Conservation (phyloP, 2,329 filamentous ascomycete genomes). For the Diaporthe ampelina region DNA sequence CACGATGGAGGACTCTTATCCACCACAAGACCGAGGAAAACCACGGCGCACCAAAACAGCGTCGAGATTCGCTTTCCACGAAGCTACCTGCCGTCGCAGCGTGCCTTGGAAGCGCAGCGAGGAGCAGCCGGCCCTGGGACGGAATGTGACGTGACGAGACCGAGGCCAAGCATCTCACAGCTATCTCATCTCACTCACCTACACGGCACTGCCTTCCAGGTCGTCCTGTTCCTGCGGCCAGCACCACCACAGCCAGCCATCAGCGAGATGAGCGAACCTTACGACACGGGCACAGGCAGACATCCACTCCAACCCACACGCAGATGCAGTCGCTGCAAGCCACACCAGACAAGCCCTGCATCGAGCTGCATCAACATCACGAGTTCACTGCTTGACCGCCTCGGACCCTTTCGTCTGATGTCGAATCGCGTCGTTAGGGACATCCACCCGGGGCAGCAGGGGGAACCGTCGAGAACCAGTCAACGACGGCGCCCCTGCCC, state of each 20-base stretch:
- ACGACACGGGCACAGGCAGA: not conserved
- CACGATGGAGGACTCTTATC: constrained; percentile 23
- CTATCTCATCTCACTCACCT: constrained; percentile 1
- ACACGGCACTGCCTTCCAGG: not conserved
- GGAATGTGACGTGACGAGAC: constrained; percentile 30
- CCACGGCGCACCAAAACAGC: not conserved
- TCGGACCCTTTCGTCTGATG: constrained; percentile 21
- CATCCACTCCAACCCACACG: not conserved
- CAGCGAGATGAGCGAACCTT: constrained; percentile 13
- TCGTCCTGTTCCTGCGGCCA: not conserved
- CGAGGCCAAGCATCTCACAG: not conserved
- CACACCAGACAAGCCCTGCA: not conserved
- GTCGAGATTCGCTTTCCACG: constrained; percentile 24
- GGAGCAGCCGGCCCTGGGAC: constrained; percentile 9
- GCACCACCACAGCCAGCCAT: not conserved
- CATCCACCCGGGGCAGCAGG: constrained; percentile 26
- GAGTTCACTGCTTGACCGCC: constrained; percentile 32
- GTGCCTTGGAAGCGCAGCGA: constrained; percentile 7
- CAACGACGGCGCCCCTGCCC: constrained; percentile 22
- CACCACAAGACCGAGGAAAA: constrained; percentile 1
- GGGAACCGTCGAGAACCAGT: constrained; percentile 28
- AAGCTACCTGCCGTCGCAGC: constrained; percentile 28
- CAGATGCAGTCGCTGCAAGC: not conserved
- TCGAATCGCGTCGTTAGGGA: constrained; percentile 33
- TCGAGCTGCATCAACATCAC: constrained; percentile 17